A percentile compares a stretch with the other conserved stretches of the same genome.
Conservation (phyloP, 2,329 filamentous ascomycete genomes). For the Hymenoscyphus occultus region DNA sequence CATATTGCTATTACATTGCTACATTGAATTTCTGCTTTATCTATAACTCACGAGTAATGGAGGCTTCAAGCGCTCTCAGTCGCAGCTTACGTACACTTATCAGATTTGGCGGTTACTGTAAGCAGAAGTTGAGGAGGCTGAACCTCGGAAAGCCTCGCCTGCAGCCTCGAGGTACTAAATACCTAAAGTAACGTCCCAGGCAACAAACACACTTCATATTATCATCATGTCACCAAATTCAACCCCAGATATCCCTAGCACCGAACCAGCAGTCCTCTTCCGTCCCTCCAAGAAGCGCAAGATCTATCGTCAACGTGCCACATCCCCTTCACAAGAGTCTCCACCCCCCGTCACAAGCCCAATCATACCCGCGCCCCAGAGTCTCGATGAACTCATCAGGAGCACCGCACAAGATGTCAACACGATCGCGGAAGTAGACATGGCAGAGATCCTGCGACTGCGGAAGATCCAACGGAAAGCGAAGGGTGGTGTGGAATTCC, state of each 20-base stretch:
- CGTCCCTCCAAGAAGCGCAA: conserved; percentile 59
- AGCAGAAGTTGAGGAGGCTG: not conserved
- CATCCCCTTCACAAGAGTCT: conserved; percentile 20
- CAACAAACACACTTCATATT: not conserved
- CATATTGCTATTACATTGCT: too few species aligned
- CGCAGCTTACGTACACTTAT: too few species aligned
- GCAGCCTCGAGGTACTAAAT: not conserved
- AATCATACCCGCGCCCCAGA: conserved; percentile 23
- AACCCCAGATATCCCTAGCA: conserved; percentile 5
- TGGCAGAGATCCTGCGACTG: conserved; percentile 50
- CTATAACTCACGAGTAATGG: too few species aligned
- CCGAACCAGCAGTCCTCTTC: conserved; percentile 40
- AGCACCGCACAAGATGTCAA: conserved; percentile 13
- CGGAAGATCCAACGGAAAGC: conserved; percentile 49
- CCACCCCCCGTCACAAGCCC: conserved; percentile 14
- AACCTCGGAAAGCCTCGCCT: conserved; percentile 2
- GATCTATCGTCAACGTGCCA: conserved; percentile 51
- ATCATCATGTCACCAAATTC: conserved; percentile 13
- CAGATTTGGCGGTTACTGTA: too few species aligned
- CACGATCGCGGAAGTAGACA: conserved; percentile 39
- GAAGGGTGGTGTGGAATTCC: conserved; percentile 56
- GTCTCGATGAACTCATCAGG: conserved; percentile 34
- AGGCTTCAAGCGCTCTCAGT: too few species aligned
- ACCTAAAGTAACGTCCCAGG: not conserved
- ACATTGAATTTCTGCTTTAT: too few species aligned